Conservation (phyloP, 768 basidiomycete species). For the Neoboletus subvelutipes region DNA sequence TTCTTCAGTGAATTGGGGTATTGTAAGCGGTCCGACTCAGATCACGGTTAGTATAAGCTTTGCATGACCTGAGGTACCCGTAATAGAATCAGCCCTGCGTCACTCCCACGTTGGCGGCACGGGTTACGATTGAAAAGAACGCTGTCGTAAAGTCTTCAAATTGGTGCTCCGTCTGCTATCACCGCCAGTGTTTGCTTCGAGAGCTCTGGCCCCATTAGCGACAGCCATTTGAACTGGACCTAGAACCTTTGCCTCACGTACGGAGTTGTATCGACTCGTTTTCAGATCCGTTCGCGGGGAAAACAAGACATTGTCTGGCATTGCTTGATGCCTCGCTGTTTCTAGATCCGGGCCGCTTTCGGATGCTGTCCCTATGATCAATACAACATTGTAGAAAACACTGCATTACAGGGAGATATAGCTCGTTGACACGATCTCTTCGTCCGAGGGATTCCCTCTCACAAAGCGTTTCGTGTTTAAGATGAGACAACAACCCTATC, state of each 20-base stretch:
- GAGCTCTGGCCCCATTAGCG: too few relatives aligned
- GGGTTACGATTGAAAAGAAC: not conserved
- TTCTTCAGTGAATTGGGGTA: not conserved
- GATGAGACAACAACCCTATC: constrained; percentile 25
- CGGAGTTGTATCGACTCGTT: not conserved
- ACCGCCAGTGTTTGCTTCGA: not conserved
- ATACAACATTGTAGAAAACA: not conserved
- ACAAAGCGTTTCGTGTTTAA: constrained; percentile 25
- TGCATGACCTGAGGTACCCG: not conserved
- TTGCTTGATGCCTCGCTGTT: too few relatives aligned
- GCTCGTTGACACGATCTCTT: constrained; percentile 11
- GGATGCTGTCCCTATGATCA: not conserved
- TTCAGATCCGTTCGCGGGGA: not conserved
- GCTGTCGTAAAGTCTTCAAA: not conserved
- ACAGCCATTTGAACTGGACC: not conserved
- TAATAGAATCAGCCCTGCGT: not conserved
- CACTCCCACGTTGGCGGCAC: not conserved
- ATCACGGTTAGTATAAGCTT: not conserved
- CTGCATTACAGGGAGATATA: constrained; percentile 2
- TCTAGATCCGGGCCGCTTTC: not conserved
- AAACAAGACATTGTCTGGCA: too few relatives aligned
- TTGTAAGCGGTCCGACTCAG: not conserved
- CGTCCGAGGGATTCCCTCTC: not conserved
- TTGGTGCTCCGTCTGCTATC: not conserved
- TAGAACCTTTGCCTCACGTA: not conserved